Evolutionary conservation across 257 asterid genomes (phyloP), one percentile per base, ranked within the genome.

Genomic region (Agastache rugosa): DNA sequence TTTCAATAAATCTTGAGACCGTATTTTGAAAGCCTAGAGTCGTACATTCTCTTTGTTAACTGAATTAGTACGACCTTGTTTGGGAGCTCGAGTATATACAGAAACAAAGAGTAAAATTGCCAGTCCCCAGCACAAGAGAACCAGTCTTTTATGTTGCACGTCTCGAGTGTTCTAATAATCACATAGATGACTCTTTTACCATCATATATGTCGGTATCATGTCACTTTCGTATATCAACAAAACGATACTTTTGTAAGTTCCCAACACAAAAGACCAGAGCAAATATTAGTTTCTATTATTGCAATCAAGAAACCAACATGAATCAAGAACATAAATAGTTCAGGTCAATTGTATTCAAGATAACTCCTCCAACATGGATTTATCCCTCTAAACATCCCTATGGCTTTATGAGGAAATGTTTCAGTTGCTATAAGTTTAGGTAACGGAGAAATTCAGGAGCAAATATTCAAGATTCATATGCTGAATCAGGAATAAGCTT

Each of bases 11-110:
- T 3, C 22, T 22, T 23, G n/a, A 20, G 8, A 15, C 17, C 12
- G 16, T 6, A 5, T 60, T 14, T 29, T 12, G 2, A 58, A 1
- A 23, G 63, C 14, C 45, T 27, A 29, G 45, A 9, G 45, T n/a
- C 53, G 4, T 27, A 48, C 60, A 29, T 67, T 67, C 19, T 48
- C 73, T 67, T 47, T 11, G 35, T 48, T 67, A 25, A 45, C 54
- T 15, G 25, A 47, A 67, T 44, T 58, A 25, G 73, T 16, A 10
- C n/a, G 19, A 44, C 20, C 39, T 47, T 22, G 41, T 20, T 70
- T 41, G 35, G 62, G 20, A 68, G 63, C 73, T 50, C 50, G 61
- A 27, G 45, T 15, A 29, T 2, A 9, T 9, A 8, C 4, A 22
- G 31, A 17, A 48, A 67, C 73, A 29, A 22, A 63, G 34, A 39